These are phyloP conservation scores for Mycosphaerella arachidis DNA, from an alignment of 2,329 filamentous ascomycete species.

Conservation along the genomic window DNA sequence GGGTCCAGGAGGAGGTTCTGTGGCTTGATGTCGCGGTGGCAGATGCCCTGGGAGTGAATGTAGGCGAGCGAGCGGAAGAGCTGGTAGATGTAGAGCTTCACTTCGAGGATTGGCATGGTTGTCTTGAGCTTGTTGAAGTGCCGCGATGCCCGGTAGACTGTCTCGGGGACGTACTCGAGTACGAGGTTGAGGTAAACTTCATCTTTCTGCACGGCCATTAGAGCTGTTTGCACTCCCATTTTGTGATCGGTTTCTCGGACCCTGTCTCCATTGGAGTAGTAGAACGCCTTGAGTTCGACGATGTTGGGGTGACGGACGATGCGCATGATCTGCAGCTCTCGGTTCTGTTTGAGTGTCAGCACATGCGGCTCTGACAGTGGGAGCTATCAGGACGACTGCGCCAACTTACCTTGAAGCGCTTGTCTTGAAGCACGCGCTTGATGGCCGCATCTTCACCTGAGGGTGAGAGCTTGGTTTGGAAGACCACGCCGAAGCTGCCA, in stretches of 20 bases:
- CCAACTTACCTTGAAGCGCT: conserved; percentile 84
- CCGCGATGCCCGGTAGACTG: conserved; percentile 92
- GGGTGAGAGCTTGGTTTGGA: conserved; percentile 98
- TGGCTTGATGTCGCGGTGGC: conserved; percentile 97
- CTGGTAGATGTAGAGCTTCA: conserved; percentile 99
- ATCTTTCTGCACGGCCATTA: conserved; percentile 57
- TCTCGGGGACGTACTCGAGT: conserved; percentile 96
- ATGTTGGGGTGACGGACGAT: conserved; percentile 99
- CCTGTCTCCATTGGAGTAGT: conserved; percentile 97
- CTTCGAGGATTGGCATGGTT: conserved; percentile 96
- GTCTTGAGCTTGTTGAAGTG: conserved; percentile 99
- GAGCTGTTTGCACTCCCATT: conserved; percentile 35
- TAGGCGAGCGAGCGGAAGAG: conserved; percentile 97
- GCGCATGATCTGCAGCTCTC: conserved; percentile 98
- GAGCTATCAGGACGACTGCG: background rate
- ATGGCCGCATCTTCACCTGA: conserved; percentile 97
- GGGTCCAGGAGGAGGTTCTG: conserved; percentile 96
- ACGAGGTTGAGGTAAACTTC: conserved; percentile 98
- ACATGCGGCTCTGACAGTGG: background rate
- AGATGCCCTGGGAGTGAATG: conserved; percentile 98
- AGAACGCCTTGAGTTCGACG: conserved; percentile 97
- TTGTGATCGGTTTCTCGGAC: conserved; percentile 50
- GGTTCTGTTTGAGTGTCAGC: conserved; percentile 63
- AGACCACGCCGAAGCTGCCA: conserved; percentile 96
- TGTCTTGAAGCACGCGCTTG: conserved; percentile 97